A percentile compares a stretch with the other conserved stretches of the same genome.
Conservation (phyloP, 306 rosid genomes). For the Ziziphus jujuba region DNA sequence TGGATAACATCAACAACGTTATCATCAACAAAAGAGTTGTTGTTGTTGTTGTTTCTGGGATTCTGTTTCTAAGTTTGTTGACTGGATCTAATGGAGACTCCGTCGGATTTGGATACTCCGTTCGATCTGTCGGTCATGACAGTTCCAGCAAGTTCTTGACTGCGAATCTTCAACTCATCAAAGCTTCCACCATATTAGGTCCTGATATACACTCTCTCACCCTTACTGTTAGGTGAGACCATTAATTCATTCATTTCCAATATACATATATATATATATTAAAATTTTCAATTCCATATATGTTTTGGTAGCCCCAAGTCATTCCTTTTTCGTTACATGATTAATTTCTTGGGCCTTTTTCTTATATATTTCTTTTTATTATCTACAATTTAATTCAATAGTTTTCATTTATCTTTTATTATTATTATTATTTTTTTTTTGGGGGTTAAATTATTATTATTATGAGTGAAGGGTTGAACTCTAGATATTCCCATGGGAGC, state of each 20-base stretch:
- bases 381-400: no score
- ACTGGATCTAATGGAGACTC: slow-evolving; percentile 1
- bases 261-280: background rate
- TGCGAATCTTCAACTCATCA: slow-evolving; percentile 60
- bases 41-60: background rate
- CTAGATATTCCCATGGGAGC: no score
- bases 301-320: no score
- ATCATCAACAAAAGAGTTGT: background rate
- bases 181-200: slow-evolving; percentile 55
- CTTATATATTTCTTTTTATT: no score
- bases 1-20: no score
- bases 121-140: slow-evolving; percentile 28
- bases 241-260: background rate
- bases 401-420: no score
- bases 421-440: no score
- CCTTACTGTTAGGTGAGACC: slow-evolving; percentile 56
- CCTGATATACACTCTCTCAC: slow-evolving; percentile 58
- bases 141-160: slow-evolving; percentile 32
- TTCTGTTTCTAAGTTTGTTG: background rate
- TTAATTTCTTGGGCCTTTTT: no score
- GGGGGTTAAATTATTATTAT: no score
- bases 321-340: no score
- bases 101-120: slow-evolving; percentile 60
- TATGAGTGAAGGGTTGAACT: no score
- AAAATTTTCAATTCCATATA: no score